Conservation (phyloP, 176 grass and related monocot genomes). For the Musa itinerans region DNA sequence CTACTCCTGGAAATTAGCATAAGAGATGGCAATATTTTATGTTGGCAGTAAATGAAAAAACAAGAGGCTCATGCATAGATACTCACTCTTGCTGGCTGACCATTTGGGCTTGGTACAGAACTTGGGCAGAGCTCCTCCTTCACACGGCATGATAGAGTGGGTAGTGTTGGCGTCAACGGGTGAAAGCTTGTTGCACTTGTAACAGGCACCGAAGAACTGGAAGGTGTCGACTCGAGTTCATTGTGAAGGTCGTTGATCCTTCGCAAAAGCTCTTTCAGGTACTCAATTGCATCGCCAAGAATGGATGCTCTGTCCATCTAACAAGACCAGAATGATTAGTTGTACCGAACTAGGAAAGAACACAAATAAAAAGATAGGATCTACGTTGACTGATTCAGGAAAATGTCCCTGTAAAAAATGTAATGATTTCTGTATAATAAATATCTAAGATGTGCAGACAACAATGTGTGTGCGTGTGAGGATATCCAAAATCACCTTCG, state of each 20-base stretch:
- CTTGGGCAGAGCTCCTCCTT: constrained; percentile 78
- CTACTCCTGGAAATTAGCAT: not conserved
- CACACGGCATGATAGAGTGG: constrained; percentile 54
- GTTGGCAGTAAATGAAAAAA: not conserved
- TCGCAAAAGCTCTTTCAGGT: constrained; percentile 89
- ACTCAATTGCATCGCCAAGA: constrained; percentile 90
- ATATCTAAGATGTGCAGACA: not conserved
- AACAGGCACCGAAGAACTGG: constrained; percentile 46
- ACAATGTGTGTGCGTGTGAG: not conserved
- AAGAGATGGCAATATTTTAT: not conserved
- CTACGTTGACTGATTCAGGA: constrained; percentile 1
- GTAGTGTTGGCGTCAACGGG: constrained; percentile 74
- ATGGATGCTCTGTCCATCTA: constrained; percentile 99
- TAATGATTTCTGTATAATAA: not conserved
- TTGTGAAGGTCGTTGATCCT: constrained; percentile 90
- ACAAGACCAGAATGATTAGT: constrained; percentile 5
- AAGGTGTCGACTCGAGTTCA: constrained; percentile 70
- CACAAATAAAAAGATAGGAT: not conserved
- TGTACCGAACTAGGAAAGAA: constrained; percentile 2
- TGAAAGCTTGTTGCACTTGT: constrained; percentile 74
- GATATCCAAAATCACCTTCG: not conserved
- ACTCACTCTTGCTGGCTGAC: constrained; percentile 65
- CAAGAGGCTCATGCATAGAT: not conserved
- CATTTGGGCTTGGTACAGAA: constrained; percentile 66
- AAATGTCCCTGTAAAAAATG: too few relatives aligned